Conservation (phyloP, 225 moss, liverwort and hornwort species). For the Pseudoscleropodium purum region DNA sequence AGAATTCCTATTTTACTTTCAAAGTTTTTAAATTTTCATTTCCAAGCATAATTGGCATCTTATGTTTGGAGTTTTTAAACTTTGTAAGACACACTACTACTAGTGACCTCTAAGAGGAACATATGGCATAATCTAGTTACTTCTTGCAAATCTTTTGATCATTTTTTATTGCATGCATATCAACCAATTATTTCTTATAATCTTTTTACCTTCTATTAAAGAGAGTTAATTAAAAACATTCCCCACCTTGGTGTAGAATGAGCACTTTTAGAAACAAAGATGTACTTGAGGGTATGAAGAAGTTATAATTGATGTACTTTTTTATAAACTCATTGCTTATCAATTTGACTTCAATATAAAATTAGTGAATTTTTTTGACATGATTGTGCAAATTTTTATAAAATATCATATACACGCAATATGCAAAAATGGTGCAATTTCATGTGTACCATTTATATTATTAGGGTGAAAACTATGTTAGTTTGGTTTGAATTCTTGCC, state of each 20-base stretch:
- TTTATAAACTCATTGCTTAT: neutral
- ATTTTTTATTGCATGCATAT: neutral
- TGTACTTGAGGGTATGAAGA: too few relatives aligned
- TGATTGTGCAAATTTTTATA: neutral
- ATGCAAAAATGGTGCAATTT: neutral
- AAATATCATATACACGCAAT: neutral
- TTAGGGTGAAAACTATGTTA: neutral
- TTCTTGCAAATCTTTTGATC: neutral
- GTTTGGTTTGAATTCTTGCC: too few relatives aligned
- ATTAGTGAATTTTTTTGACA: neutral
- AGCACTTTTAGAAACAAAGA: too few relatives aligned
- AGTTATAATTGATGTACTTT: neutral
- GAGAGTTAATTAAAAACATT: neutral
- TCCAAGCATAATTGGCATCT: neutral
- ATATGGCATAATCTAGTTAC: neutral
- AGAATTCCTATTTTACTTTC: neutral
- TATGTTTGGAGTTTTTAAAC: neutral
- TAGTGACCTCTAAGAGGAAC: neutral
- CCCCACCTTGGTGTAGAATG: neutral
- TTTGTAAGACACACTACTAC: neutral
- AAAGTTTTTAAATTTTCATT: neutral
- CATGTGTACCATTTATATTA: accelerated
- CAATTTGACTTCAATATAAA: neutral
- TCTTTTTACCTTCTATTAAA: neutral
- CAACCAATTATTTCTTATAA: neutral